phyloP scores from a whole-genome alignment of 1,284 basidiomycete genomes.

The Heterobasidion annosum region DNA sequence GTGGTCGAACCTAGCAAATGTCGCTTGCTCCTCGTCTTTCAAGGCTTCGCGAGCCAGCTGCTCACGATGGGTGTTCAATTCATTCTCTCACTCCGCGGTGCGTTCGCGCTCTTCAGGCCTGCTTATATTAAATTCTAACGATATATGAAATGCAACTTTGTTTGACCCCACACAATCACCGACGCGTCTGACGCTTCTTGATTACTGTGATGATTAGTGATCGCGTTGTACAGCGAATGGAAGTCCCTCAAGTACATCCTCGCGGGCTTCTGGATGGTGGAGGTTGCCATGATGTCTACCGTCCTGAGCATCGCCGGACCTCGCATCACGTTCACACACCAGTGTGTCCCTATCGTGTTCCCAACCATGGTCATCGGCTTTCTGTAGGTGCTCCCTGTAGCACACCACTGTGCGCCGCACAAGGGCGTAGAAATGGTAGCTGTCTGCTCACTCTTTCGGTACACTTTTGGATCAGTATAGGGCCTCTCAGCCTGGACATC shows the following conservation, averaged over 20 bases:
- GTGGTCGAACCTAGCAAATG: background rate
- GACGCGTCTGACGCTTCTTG: background rate
- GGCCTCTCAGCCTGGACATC: background rate
- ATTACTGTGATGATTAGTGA: background rate
- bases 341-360: background rate
- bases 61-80: conserved; percentile 16
- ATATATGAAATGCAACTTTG: background rate
- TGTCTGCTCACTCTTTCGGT: background rate
- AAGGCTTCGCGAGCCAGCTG: conserved; percentile 13
- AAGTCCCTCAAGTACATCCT: background rate
- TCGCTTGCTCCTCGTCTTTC: conserved; percentile 8
- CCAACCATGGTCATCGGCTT: background rate
- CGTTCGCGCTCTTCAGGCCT: background rate
- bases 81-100: conserved; percentile 17
- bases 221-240: background rate
- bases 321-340: background rate
- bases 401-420: background rate
- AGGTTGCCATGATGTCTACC: background rate
- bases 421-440: background rate
- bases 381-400: background rate
- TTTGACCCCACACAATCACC: background rate
- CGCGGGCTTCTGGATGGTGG: background rate
- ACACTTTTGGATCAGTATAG: background rate
- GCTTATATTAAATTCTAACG: background rate
- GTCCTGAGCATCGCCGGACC: background rate